Base-by-base conservation (phyloP, 495 filamentous ascomycete species). In the Podospora pseudoanserina region DNA sequence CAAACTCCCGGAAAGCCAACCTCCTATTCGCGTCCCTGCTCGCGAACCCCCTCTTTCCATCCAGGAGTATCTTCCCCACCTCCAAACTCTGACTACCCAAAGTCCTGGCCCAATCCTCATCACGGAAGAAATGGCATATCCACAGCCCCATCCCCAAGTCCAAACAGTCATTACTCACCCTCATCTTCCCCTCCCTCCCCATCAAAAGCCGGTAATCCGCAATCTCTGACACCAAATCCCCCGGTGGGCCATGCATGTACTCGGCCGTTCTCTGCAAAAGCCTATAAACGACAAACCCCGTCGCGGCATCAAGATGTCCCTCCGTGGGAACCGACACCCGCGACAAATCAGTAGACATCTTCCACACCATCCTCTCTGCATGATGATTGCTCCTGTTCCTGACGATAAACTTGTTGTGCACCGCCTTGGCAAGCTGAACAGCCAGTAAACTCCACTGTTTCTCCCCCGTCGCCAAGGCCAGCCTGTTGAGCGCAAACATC, bases 401-500 rank as follows among this genome's bases (percentile, higher is more conserved):
- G 9, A 49, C 15, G 30, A 90, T 81, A 72, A 90, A 90, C 20
- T 74, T 78, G 9, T 83, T 82, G 67, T 90, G 89, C 28, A 90
- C 84, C 0, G 85, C 84, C 63, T 81, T 80, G 23, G 87, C 87
- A 15, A 91, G 78, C 65, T 83, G 77, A 9, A 90, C 76, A 0
- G 87, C 88, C 49, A 83, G 81, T 3, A 72, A 67, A 67, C 89
- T 90, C 67, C 85, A 90, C 1, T 59, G 61, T 19, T 72, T 63
- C 44, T 89, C 82, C 0, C 79, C 78, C 4, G 81, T 82, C 15
- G 86, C 88, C 13, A 84, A 58, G 0, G 84, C 76, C 54, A 89
- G 78, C 5, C 88, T 81, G 74, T 90, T 89, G 3, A 90, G 77
- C 0, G 87, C 88, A 70, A 90, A 91, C 87, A 90, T 89, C 88